Percentiles rank a stretch among this genome's conserved stretches.
phyloP scores from a whole-genome alignment of 352 stramenopile species.

The Sclerospora graminicola region DNA sequence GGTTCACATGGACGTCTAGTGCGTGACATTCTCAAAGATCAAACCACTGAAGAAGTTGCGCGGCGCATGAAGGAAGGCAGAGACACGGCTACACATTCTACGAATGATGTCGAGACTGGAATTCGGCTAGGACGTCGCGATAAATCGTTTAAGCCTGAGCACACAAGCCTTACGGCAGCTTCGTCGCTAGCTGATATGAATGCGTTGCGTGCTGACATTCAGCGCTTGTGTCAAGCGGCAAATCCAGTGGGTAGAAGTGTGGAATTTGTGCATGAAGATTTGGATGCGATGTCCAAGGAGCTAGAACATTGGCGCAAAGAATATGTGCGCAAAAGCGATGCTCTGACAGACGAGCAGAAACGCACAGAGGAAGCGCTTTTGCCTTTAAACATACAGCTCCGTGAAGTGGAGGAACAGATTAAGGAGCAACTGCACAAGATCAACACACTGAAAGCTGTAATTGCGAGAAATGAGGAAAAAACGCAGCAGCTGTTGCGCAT shows the following conservation, averaged over 20 bases:
- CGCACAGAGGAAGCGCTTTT: conserved; percentile 74
- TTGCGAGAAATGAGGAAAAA: conserved; percentile 89
- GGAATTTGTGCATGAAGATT: conserved; percentile 91
- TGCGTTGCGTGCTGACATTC: conserved; percentile 71
- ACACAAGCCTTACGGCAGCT: conserved; percentile 33
- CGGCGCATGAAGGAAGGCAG: conserved; percentile 60
- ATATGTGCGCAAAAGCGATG: conserved; percentile 64
- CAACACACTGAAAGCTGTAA: conserved; percentile 85
- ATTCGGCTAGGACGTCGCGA: conserved; percentile 62
- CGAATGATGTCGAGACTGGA: conserved; percentile 55
- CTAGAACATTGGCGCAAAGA: conserved; percentile 87
- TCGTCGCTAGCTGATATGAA: conserved; percentile 69
- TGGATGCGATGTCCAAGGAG: conserved; percentile 91
- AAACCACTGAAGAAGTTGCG: conserved; percentile 56
- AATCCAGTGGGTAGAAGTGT: conserved; percentile 88
- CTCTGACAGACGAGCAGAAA: conserved; percentile 80
- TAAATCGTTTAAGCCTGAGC: conserved; percentile 74
- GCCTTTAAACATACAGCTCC: conserved; percentile 72
- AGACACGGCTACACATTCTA: conserved; percentile 28
- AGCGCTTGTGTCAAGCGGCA: conserved; percentile 87
- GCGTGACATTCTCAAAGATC: conserved; percentile 76
- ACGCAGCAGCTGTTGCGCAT: conserved; percentile 84
- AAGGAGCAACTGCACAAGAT: conserved; percentile 90
- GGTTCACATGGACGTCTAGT: conserved; percentile 58
- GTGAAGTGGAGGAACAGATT: conserved; percentile 84